Evolutionary conservation across 768 basidiomycete species (phyloP), one percentile per base, ranked within the genome.

Genomic region (Rhizopogon roseolus): DNA sequence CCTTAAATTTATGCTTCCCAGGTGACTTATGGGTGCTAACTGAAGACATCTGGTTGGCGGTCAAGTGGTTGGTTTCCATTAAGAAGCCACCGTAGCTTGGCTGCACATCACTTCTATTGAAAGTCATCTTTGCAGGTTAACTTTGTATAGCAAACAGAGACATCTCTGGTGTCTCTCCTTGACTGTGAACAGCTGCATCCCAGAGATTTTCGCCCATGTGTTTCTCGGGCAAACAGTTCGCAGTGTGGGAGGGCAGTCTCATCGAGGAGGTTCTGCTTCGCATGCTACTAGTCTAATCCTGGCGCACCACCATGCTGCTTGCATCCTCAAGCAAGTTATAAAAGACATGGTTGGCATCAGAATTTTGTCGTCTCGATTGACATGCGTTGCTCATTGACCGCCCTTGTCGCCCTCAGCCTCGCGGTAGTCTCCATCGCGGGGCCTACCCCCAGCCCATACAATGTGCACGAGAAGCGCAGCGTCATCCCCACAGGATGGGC

Each of bases 241-340:
- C 9, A 36, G 46, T 36, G 46, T 48, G 46, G 46, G 34, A 48
- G 46, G 19, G 17, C 32, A 36, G 74, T 81, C 39, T 75, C 67
- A 29, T 73, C 65, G 38, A 83, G 67, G 44, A 80, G 72, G 62
- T 72, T 81, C 8, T 80, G 73, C 60, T 83, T 83, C 0, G 73
- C 74, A 53, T 79, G 79, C 81, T 81, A 36, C 22, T 34, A 16
- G 14, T 36, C 46, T 48, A 48, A 48, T 48, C 46, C 46, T 48
- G 46, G 46, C 34, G 22, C 46, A 25, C 8, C 19, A 45, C 54
- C 59, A 60, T 54, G 57, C 55, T 55, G 55, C 45, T 29, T 6
- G 49, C 36, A 11, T 36, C 11, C 27, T 44, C 52, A 25, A 36
- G 25, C 34, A 17, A 16, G 44, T n/a, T 39, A 28, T 50, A 60